Conservation (phyloP, 202 grass and related monocot genomes). For the Elaeis oleifera region DNA sequence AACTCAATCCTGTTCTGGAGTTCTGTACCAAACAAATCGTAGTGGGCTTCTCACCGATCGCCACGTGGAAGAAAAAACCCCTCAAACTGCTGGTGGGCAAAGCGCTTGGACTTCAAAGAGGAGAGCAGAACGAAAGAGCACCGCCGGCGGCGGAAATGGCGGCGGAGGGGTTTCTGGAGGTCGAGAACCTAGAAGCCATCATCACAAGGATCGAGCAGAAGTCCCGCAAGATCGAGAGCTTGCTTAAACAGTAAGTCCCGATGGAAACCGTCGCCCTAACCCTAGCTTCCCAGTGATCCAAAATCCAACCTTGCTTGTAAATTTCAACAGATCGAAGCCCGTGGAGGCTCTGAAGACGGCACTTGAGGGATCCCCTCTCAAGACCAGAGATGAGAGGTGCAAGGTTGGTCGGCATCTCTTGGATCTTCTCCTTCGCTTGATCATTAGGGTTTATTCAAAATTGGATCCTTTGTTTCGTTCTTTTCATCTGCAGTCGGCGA, state of each 20-base stretch:
- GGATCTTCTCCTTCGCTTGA: not conserved
- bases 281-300: too few relatives aligned
- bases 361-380: constrained; percentile 78
- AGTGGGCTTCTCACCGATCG: too few relatives aligned
- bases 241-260: constrained; percentile 73
- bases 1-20: too few relatives aligned
- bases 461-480: not conserved
- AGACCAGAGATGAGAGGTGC: constrained; percentile 96
- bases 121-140: not conserved
- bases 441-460: not conserved
- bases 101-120: too few relatives aligned
- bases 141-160: constrained; percentile 15
- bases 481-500: constrained; percentile 44
- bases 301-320: not conserved
- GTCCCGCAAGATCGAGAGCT: constrained; percentile 93
- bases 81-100: too few relatives aligned
- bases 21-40: too few relatives aligned
- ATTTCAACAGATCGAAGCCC: constrained; percentile 62
- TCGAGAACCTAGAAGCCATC: constrained; percentile 86
- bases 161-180: constrained; percentile 44
- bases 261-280: not conserved
- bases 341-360: constrained; percentile 92
- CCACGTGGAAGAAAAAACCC: too few relatives aligned
- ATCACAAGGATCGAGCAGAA: constrained; percentile 91
- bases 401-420: constrained; percentile 36